Base-by-base conservation (phyloP, 257 asterid genomes). In the Vinca minor region DNA sequence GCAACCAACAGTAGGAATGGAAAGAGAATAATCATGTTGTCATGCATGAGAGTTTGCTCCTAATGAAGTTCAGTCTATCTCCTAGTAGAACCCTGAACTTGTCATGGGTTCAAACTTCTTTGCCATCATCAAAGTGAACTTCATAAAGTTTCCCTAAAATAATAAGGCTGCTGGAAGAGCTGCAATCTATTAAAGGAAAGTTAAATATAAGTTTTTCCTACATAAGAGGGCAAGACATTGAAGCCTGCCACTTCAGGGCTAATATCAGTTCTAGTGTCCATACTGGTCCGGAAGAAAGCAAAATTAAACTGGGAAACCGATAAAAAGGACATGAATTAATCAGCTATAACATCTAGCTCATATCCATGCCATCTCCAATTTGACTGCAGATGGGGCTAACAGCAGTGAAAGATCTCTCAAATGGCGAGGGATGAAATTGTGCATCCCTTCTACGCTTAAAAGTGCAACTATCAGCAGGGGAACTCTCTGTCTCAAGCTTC, bases 381-480 rank as follows among this genome's bases (percentile, higher is more conserved):
- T 80, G 96, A 71, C 87, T 80, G 89, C 96, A 82, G 66, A 92
- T 84, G 78, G 96, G 96, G 78, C 79, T 72, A 62, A 83, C 92
- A 73, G 95, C 73, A 42, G 89, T 72, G 74, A 85, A 83, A 31
- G 98, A 83, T 70, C 95, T 87, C 95, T 92, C 91, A 77, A 89
- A 87, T 15, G 95, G 87, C 2, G 96, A 92, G 77, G 96, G 95
- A 56, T 79, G 81, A 65, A 66, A 77, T 67, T 85, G 95, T 49
- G 85, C 86, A 74, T 85, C 95, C 84, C 98, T 78, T 78, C 95
- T 87, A 81, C 96, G 97, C 91, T 90, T 90, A 73, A 82, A 83
- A 60, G 85, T 80, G 20, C 89, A 85, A 79, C 79, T 74, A 66
- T 87, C 95, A 6, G 83, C 65, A 29, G 86, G 82, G 73, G 79